Percentiles rank a stretch among this genome's conserved stretches.
Evolutionary conservation across 1,284 basidiomycete species (phyloP).

Genomic region (Testicularia cyperi): DNA sequence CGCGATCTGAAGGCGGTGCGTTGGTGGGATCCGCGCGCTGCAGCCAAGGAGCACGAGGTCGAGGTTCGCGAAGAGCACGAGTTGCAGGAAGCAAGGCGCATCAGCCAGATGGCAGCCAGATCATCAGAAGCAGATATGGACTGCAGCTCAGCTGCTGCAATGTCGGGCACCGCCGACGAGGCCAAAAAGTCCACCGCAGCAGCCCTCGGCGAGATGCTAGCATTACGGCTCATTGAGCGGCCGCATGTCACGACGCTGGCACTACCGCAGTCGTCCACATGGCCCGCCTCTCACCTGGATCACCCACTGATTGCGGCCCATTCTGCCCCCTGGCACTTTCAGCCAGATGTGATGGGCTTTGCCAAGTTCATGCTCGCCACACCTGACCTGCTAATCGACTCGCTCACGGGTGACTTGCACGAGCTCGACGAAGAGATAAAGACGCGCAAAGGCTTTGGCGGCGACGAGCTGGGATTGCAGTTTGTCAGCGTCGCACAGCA

Average conservation of each 20-base stretch:
- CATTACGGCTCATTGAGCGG: conserved; percentile 82
- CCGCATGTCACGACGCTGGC: conserved; percentile 95
- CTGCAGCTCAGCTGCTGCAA: too few species aligned
- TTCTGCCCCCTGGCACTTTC: conserved; percentile 89
- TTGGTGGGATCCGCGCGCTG: conserved; percentile 61
- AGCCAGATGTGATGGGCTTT: conserved; percentile 85
- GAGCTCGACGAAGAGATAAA: conserved; percentile 69
- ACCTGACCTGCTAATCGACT: conserved; percentile 71
- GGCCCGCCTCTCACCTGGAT: conserved; percentile 66
- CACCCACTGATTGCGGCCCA: conserved; percentile 75
- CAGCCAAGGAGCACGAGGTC: conserved; percentile 24
- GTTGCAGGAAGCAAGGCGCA: conserved; percentile 8
- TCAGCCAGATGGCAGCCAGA: conserved; percentile 7
- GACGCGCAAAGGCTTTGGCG: conserved; percentile 62
- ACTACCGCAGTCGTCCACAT: conserved; percentile 83
- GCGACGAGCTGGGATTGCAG: conserved; percentile 74
- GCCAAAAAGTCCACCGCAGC: background rate
- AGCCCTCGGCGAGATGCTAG: conserved; percentile 64
- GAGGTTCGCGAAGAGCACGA: conserved; percentile 22
- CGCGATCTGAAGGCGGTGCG: conserved; percentile 88
- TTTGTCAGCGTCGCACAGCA: conserved; percentile 75
- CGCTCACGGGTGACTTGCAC: conserved; percentile 74
- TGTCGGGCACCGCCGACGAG: too few species aligned
- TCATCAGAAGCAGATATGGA: too few species aligned
- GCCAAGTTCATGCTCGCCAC: conserved; percentile 96